These are phyloP conservation scores for Vanrija humicola DNA, from an alignment of 1,284 basidiomycete species.

Conservation along the genomic window DNA sequence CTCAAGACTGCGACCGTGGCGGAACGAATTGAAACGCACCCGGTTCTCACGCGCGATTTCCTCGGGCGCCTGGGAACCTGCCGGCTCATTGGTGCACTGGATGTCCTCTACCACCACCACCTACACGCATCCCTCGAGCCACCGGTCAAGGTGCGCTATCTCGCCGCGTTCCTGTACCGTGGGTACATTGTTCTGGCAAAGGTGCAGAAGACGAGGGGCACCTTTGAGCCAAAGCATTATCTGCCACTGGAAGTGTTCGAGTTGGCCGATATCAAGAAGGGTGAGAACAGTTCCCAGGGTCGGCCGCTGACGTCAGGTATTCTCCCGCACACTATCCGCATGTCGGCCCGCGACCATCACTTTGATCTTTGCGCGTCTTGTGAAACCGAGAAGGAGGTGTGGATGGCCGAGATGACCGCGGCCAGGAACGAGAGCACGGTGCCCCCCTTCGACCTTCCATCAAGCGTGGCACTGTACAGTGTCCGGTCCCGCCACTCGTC, in stretches of 20 bases:
- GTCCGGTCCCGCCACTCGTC: slow-evolving; percentile 7
- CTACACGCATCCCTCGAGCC: slow-evolving; percentile 42
- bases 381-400: slow-evolving; percentile 70
- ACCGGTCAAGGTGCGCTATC: slow-evolving; percentile 71
- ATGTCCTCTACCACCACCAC: slow-evolving; percentile 67
- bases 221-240: slow-evolving; percentile 83
- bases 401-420: slow-evolving; percentile 64
- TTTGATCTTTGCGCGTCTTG: slow-evolving; percentile 82
- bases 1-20: slow-evolving; percentile 65
- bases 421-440: slow-evolving; percentile 39
- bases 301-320: slow-evolving; percentile 55
- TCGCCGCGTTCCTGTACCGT: slow-evolving; percentile 80
- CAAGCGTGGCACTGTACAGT: slow-evolving; percentile 28
- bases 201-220: slow-evolving; percentile 56
- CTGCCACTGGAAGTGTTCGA: slow-evolving; percentile 70
- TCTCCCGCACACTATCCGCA: slow-evolving; percentile 72
- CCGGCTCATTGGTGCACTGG: slow-evolving; percentile 71
- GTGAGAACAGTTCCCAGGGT: slow-evolving; percentile 48
- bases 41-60: slow-evolving; percentile 53
- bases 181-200: slow-evolving; percentile 84
- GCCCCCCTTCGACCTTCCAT: slow-evolving; percentile 46
- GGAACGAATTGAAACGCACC: slow-evolving; percentile 58
- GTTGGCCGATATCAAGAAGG: slow-evolving; percentile 64
- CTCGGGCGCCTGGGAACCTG: slow-evolving; percentile 67
- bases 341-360: slow-evolving; percentile 62